These are phyloP conservation scores for Candida incommunis DNA, from an alignment of 805 yeast genomes.

Conservation along the genomic window DNA sequence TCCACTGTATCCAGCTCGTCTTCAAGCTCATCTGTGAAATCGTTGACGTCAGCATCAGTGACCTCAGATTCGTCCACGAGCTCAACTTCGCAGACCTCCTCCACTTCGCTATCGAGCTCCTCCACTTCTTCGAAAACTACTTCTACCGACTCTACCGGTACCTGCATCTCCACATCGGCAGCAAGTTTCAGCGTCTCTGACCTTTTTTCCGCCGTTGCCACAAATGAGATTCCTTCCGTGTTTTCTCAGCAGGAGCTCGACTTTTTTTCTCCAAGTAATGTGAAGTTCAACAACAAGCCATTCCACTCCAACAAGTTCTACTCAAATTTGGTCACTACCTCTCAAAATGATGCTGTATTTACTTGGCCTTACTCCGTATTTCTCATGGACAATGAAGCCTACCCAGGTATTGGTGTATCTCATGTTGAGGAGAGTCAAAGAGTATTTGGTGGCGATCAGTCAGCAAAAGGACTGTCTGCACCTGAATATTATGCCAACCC, in stretches of 20 bases:
- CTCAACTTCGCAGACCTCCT: conserved; percentile 6
- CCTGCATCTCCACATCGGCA: conserved; percentile 6
- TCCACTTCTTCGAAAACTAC: conserved; percentile 7
- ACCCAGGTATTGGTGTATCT: conserved; percentile 48
- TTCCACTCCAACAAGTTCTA: conserved; percentile 68
- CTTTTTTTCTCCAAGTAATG: conserved; percentile 33
- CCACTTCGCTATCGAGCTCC: conserved; percentile 6
- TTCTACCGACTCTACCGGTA: conserved; percentile 5
- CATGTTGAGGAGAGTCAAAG: conserved; percentile 35
- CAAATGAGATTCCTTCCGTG: conserved; percentile 30
- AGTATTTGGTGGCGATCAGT: conserved; percentile 32
- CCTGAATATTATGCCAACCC: conserved; percentile 43
- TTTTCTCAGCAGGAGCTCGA: conserved; percentile 34
- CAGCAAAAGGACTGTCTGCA: conserved; percentile 19
- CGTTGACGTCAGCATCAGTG: not conserved
- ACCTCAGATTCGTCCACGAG: conserved; percentile 4
- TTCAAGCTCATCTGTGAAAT: not conserved
- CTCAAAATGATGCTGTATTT: conserved; percentile 40
- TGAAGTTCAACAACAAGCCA: conserved; percentile 28
- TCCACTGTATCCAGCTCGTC: not conserved
- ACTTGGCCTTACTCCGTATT: conserved; percentile 56
- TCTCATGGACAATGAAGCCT: conserved; percentile 30
- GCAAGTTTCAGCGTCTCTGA: conserved; percentile 15
- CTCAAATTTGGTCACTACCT: conserved; percentile 45
- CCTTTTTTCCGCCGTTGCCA: conserved; percentile 36